Base-by-base conservation (phyloP, 352 stramenopile species). In the Pythium graminicola region DNA sequence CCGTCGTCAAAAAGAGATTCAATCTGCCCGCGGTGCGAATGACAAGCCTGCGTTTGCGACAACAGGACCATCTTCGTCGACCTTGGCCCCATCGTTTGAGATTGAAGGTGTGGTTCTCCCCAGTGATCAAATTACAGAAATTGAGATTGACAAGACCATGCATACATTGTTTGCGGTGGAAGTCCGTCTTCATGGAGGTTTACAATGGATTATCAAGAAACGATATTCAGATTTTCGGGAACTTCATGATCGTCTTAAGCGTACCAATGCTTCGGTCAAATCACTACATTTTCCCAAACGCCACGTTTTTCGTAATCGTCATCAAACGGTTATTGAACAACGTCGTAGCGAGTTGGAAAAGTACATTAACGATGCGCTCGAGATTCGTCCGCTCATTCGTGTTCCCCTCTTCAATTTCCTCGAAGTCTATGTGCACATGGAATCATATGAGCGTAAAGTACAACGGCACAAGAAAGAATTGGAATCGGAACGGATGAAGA, bases 161-260 rank as follows among this genome's bases (percentile, higher is more conserved):
- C 83, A 94, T 63, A 94, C 81, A 5, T 59, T 91, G 26, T 94
- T 94, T 55, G 70, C 77, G 0, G 62, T 94, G 16, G 79, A 94
- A 53, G 81, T 94, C 56, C 73, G 65, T 17, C 70, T 95, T 19
- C 76, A 86, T 36, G 79, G 77, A 26, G 78, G 80, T 4, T 67
- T 93, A n/a, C 76, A 89, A 53, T 95, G 84, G 84, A 84, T 89
- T 58, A 92, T 89, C 35, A 73, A 86, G 62, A 95, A 95, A 54
- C 81, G 84, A 4, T 95, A 95, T 66, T 93, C 81, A 57, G 84
- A 95, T 52, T 95, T 95, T 57, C 64, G 81, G 48, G 81, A 93
- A 43, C 81, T 95, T 7, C 81, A 95, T 49, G 84, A 95, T 42
- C 62, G 80, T 0, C 70, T 95, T 16, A 89, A 92, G 57, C 69